These are phyloP conservation scores for Backusella morwellensis DNA, from an alignment of 192 early-diverging fungal species.

Conservation along the genomic window DNA sequence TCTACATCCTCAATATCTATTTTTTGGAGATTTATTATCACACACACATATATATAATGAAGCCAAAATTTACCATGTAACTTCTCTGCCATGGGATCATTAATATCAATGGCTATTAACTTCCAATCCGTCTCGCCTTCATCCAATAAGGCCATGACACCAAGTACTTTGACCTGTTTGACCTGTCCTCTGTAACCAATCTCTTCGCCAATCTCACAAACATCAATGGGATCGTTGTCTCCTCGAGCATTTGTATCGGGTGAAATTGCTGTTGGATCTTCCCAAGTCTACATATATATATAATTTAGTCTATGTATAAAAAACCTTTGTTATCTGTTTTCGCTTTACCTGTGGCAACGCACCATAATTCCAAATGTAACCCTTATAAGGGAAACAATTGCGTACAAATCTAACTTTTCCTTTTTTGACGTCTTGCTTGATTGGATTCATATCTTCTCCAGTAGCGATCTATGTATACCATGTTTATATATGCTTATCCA, in stretches of 20 bases:
- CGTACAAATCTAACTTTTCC: slow-evolving; percentile 97
- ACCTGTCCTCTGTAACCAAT: slow-evolving; percentile 91
- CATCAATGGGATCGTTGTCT: slow-evolving; percentile 98
- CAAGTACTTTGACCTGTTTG: slow-evolving; percentile 99
- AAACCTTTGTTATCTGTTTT: neutral
- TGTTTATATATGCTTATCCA: neutral
- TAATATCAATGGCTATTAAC: slow-evolving; percentile 95
- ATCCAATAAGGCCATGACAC: slow-evolving; percentile 97
- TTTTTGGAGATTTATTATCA: slow-evolving; percentile 56
- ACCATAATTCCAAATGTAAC: slow-evolving; percentile 99
- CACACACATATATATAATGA: neutral
- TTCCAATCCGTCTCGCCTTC: slow-evolving; percentile 99
- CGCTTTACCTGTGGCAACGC: slow-evolving; percentile 86
- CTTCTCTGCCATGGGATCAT: slow-evolving; percentile 94
- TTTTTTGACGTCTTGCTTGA: slow-evolving; percentile 99
- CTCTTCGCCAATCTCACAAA: slow-evolving; percentile 96
- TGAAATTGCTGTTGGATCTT: slow-evolving; percentile 87
- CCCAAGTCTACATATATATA: slow-evolving; percentile 76
- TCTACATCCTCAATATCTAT: slow-evolving; percentile 97
- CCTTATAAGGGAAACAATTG: slow-evolving; percentile 99
- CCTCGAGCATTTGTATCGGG: slow-evolving; percentile 93
- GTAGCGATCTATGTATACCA: slow-evolving; percentile 74
- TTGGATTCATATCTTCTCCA: slow-evolving; percentile 95
- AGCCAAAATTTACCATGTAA: slow-evolving; percentile 63
- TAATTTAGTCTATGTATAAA: neutral